Conservation (phyloP, 1,284 basidiomycete genomes). For the Marasmius oreades region DNA sequence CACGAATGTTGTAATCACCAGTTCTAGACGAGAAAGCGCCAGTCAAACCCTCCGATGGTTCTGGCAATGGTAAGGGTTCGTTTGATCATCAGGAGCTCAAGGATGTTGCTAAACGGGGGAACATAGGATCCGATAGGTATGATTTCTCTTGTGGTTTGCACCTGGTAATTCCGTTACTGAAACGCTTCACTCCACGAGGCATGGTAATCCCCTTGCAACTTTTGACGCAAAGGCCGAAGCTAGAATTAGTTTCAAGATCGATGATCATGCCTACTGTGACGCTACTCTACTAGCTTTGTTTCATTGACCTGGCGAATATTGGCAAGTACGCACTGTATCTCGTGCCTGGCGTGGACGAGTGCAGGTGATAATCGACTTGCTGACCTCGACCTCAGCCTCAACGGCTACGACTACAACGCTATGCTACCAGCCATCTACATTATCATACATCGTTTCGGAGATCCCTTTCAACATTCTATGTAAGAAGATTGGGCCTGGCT, state of each 20-base stretch:
- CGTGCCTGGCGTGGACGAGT: background rate
- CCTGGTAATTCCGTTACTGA: too few relatives aligned
- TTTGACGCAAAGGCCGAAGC: background rate
- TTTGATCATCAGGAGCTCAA: too few relatives aligned
- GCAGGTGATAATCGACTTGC: slow-evolving; percentile 7
- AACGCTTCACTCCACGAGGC: too few relatives aligned
- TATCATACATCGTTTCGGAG: background rate
- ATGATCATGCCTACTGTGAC: background rate
- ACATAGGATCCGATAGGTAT: too few relatives aligned
- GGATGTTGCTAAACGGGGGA: too few relatives aligned
- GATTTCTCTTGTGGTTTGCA: too few relatives aligned
- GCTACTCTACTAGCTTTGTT: background rate
- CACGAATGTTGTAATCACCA: too few relatives aligned
- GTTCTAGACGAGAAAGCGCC: too few relatives aligned
- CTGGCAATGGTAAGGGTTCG: too few relatives aligned
- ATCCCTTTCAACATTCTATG: background rate
- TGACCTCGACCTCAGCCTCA: slow-evolving; percentile 9
- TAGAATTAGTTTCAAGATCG: background rate
- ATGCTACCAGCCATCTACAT: slow-evolving; percentile 6
- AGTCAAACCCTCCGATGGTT: too few relatives aligned
- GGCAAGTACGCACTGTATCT: background rate
- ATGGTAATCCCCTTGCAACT: too few relatives aligned
- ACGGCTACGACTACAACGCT: slow-evolving; percentile 12
- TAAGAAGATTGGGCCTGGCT: background rate
- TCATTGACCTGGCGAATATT: background rate